These are phyloP conservation scores for Penicillium canariense DNA, from an alignment of 495 filamentous ascomycete genomes.

Conservation along the genomic window DNA sequence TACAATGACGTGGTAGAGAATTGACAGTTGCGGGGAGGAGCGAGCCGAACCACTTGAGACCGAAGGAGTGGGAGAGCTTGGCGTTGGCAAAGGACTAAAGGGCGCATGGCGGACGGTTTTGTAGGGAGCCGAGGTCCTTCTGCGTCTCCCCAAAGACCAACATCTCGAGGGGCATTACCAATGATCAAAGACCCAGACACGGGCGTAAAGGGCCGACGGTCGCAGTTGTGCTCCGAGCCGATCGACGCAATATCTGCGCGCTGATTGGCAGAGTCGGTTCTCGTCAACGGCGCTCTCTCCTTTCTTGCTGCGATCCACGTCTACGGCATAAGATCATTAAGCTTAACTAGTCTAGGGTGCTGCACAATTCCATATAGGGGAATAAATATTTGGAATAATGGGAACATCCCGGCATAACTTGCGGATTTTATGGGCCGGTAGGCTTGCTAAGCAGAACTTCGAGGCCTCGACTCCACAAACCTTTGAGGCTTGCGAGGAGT, in stretches of 20 bases:
- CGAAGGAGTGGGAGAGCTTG: constrained; percentile 1
- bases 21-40: constrained; percentile 3
- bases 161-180: constrained; percentile 10
- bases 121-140: constrained; percentile 16
- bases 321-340: constrained; percentile 4
- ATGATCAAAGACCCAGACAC: constrained; percentile 15
- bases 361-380: constrained; percentile 2
- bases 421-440: neutral
- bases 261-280: neutral
- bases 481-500: too few relatives aligned
- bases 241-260: neutral
- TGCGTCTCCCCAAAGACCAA: too few relatives aligned
- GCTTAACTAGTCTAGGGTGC: constrained; percentile 10
- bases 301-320: neutral
- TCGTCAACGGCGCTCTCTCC: neutral
- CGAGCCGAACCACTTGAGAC: neutral
- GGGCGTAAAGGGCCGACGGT: constrained; percentile 6
- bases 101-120: constrained; percentile 15
- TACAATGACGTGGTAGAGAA: constrained; percentile 16
- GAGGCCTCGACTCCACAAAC: constrained; percentile 13
- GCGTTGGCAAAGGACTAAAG: neutral
- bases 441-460: constrained; percentile 10
- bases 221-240: constrained; percentile 1
- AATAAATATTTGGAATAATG: constrained; percentile 1
- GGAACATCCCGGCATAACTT: neutral